Conservation (phyloP, 805 yeast species). For the Zygosaccharomyces gambellarensis region DNA sequence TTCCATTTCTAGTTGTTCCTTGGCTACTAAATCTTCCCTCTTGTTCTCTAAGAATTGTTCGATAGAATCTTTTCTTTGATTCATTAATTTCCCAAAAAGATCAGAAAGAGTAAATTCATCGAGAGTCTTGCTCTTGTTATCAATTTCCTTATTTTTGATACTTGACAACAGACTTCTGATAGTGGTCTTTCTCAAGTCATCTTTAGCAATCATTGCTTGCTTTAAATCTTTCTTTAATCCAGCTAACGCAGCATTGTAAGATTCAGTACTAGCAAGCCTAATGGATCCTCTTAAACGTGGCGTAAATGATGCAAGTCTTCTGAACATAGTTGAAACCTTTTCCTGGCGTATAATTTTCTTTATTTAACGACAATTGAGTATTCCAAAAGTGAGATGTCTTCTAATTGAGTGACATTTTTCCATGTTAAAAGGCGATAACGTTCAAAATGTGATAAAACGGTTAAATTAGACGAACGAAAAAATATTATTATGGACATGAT, state of each 20-base stretch:
- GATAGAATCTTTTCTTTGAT: constrained; percentile 48
- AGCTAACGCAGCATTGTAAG: constrained; percentile 35
- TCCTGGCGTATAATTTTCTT: background rate
- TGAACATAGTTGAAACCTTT: background rate
- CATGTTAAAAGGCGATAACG: too few species aligned
- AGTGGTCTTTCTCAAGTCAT: constrained; percentile 40
- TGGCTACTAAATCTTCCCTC: constrained; percentile 51
- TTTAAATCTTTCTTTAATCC: constrained; percentile 42
- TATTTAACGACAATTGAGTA: background rate
- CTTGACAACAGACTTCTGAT: constrained; percentile 41
- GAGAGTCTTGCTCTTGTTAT: constrained; percentile 32
- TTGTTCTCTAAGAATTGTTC: constrained; percentile 42
- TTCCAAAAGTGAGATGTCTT: background rate
- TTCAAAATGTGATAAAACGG: background rate
- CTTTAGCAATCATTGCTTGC: constrained; percentile 44
- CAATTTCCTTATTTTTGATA: constrained; percentile 44
- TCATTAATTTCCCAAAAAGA: constrained; percentile 40
- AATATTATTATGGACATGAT: background rate
- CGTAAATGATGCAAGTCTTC: background rate
- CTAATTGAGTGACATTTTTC: background rate
- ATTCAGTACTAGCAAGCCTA: constrained; percentile 35
- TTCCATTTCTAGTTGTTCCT: constrained; percentile 44
- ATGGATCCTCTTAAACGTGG: constrained; percentile 7
- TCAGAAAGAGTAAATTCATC: constrained; percentile 37
- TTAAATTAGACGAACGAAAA: background rate